These are phyloP conservation scores for Picochlorum sp. DNA, from an alignment of 139 green algal species.

Conservation along the genomic window DNA sequence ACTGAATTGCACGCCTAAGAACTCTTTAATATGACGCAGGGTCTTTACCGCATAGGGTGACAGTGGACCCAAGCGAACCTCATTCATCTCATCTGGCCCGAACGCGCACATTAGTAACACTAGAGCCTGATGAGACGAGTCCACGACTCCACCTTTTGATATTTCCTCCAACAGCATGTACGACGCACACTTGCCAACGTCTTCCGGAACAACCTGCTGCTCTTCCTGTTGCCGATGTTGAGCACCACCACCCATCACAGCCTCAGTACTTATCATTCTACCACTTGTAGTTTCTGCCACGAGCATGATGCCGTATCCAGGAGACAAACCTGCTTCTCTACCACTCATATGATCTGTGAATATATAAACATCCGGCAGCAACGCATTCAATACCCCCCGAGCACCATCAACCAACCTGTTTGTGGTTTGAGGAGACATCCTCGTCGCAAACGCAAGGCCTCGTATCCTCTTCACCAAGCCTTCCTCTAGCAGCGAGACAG, in stretches of 20 bases:
- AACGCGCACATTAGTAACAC: constrained; percentile 79
- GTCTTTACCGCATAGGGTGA: constrained; percentile 73
- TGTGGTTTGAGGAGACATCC: constrained; percentile 62
- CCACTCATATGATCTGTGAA: constrained; percentile 92
- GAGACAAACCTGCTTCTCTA: constrained; percentile 48
- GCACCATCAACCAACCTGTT: constrained; percentile 86
- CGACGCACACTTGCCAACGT: constrained; percentile 67
- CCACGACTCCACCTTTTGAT: constrained; percentile 71
- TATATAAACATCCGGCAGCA: constrained; percentile 96
- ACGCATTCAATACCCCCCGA: constrained; percentile 76
- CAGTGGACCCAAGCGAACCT: constrained; percentile 79
- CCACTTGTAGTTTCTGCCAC: constrained; percentile 93
- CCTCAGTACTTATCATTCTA: constrained; percentile 69
- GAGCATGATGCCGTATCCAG: constrained; percentile 87
- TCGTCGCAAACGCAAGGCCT: constrained; percentile 82
- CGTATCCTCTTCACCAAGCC: constrained; percentile 92
- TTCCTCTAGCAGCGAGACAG: constrained; percentile 61
- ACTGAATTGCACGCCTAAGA: constrained; percentile 85
- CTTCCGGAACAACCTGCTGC: constrained; percentile 61
- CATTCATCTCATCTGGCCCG: constrained; percentile 69
- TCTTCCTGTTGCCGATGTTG: constrained; percentile 14
- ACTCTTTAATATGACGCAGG: constrained; percentile 75
- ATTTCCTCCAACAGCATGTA: constrained; percentile 82
- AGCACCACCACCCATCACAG: background rate
- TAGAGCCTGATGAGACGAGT: constrained; percentile 68